Evolutionary conservation across 2,329 filamentous ascomycete species (phyloP).

Genomic region (Fusarium oxysporum): DNA sequence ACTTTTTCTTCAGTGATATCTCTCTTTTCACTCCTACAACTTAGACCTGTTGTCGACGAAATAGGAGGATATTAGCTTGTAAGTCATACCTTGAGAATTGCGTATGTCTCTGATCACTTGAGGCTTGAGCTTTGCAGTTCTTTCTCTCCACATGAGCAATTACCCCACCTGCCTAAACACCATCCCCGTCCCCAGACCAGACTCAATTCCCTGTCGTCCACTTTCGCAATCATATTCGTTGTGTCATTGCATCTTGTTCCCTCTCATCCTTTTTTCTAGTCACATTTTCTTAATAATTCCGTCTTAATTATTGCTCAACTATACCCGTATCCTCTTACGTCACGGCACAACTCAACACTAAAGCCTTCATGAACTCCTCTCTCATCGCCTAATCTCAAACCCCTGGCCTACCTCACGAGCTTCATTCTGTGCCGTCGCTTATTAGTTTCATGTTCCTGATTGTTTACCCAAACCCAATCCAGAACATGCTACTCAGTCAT

Average conservation of each 20-base stretch:
- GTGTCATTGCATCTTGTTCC: conserved; percentile 2
- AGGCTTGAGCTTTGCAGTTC: conserved; percentile 36
- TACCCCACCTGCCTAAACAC: conserved; percentile 37
- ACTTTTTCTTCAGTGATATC: background rate
- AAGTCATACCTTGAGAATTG: background rate
- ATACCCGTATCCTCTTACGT: background rate
- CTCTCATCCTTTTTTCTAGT: background rate
- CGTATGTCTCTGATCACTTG: conserved; percentile 27
- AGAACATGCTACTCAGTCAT: conserved; percentile 37
- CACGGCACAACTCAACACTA: background rate
- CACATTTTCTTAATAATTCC: background rate
- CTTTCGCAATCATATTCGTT: conserved; percentile 14
- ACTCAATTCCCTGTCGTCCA: conserved; percentile 20
- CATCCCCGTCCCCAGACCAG: conserved; percentile 30
- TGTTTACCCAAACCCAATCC: conserved; percentile 25
- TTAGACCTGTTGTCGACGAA: background rate
- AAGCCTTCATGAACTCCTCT: background rate
- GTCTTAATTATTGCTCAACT: background rate
- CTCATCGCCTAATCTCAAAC: conserved; percentile 2
- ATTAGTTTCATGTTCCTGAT: conserved; percentile 37
- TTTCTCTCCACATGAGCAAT: conserved; percentile 35
- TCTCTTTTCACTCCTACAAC: background rate
- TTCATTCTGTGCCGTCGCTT: conserved; percentile 14
- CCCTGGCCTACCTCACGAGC: background rate
- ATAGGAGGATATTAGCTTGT: conserved; percentile 2